Conservation (phyloP, 1,284 basidiomycete genomes). For the Malassezia vespertilionis region DNA sequence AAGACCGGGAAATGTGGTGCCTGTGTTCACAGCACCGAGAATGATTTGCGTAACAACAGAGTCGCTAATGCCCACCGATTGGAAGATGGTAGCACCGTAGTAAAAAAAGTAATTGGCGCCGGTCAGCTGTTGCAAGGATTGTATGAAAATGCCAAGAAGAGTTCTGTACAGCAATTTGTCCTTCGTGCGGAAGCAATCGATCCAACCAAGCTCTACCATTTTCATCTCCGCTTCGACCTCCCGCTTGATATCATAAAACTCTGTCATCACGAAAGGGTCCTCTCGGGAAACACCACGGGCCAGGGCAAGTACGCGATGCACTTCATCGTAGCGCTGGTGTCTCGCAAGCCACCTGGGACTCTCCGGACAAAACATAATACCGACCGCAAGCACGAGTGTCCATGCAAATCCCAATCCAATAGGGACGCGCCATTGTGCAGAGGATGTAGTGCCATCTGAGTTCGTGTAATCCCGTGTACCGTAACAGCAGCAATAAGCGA, state of each 20-base stretch:
- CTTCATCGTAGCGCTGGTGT: constrained; percentile 53
- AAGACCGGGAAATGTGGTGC: constrained; percentile 56
- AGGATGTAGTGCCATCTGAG: not conserved
- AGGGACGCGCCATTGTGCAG: constrained; percentile 58
- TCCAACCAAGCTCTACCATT: constrained; percentile 22
- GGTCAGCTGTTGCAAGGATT: constrained; percentile 65
- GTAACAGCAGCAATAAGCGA: constrained; percentile 54
- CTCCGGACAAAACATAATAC: constrained; percentile 67
- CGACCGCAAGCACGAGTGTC: constrained; percentile 58
- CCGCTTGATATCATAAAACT: constrained; percentile 39
- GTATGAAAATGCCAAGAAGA: constrained; percentile 55
- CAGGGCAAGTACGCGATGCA: constrained; percentile 54
- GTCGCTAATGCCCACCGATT: constrained; percentile 54
- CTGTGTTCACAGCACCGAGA: constrained; percentile 56
- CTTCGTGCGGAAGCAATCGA: constrained; percentile 37
- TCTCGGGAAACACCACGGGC: constrained; percentile 53
- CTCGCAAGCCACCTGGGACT: constrained; percentile 59
- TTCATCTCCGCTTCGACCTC: constrained; percentile 24
- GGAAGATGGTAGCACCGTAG: constrained; percentile 57
- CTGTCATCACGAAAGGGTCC: constrained; percentile 36
- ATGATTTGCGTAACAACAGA: constrained; percentile 58
- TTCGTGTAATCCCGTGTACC: constrained; percentile 29
- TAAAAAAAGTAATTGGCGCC: constrained; percentile 53
- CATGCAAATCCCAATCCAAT: constrained; percentile 63
- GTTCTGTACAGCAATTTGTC: constrained; percentile 44